A percentile compares a stretch with the other conserved stretches of the same genome.
Conservation (phyloP, 441 rosid genomes). For the Syzygium syzygioides region DNA sequence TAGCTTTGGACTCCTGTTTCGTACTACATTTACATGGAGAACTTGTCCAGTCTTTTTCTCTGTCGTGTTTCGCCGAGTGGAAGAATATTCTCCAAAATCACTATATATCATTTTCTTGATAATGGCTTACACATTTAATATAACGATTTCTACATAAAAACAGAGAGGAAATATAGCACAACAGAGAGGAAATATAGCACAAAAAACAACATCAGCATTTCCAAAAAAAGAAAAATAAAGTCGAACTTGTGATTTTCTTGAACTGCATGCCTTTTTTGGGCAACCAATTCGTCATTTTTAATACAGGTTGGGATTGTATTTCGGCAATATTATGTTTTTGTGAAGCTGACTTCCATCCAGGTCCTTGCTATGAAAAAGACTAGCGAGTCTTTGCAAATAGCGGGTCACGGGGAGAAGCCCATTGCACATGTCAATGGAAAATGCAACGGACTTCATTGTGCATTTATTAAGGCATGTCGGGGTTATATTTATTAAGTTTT, state of each 20-base stretch:
- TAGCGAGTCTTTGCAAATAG: neutral
- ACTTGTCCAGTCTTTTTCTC: neutral
- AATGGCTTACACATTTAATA: neutral
- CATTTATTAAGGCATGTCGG: neutral
- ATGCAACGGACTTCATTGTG: neutral
- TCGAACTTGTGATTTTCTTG: neutral
- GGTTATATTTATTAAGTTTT: too few relatives aligned
- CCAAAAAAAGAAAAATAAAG: neutral
- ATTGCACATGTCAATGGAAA: rapidly evolving
- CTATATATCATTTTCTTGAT: neutral
- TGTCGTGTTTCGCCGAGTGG: neutral
- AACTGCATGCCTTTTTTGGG: neutral
- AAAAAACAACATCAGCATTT: neutral
- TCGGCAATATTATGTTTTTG: neutral
- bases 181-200: too few relatives aligned
- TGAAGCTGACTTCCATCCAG: neutral
- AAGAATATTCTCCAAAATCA: neutral
- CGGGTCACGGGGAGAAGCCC: rapidly evolving
- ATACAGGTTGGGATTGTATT: neutral
- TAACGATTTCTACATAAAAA: too few relatives aligned
- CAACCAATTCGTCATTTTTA: rapidly evolving
- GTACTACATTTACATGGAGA: neutral
- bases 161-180: neutral
- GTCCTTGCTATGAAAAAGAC: neutral
- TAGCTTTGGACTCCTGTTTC: neutral